These are phyloP conservation scores for Akanthomyces dipterigenus DNA, from an alignment of 2,329 filamentous ascomycete genomes.

Conservation along the genomic window DNA sequence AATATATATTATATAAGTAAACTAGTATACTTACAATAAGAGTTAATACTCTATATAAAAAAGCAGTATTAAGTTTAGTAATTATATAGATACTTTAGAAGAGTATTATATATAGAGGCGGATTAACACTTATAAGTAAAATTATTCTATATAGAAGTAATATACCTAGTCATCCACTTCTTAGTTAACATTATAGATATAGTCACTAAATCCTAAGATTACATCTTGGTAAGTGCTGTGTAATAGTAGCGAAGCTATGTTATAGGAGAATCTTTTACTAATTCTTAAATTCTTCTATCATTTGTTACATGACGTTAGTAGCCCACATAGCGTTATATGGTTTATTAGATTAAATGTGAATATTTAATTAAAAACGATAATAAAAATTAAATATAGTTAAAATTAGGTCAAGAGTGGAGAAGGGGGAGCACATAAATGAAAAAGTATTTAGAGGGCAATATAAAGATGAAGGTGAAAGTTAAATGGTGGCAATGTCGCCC, in stretches of 20 bases:
- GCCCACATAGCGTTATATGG: neutral
- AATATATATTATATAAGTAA: too few relatives aligned
- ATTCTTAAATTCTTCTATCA: neutral
- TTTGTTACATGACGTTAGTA: slow-evolving; percentile 5
- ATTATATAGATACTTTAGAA: too few relatives aligned
- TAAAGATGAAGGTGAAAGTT: neutral
- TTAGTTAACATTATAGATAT: too few relatives aligned
- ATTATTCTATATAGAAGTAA: too few relatives aligned
- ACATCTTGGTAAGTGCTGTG: slow-evolving; percentile 8
- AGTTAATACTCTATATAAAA: too few relatives aligned
- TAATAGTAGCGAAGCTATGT: neutral
- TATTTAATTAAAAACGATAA: neutral
- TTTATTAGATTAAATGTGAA: neutral
- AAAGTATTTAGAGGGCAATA: neutral
- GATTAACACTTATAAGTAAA: too few relatives aligned
- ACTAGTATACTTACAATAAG: too few relatives aligned
- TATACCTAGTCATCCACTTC: too few relatives aligned
- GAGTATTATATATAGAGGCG: too few relatives aligned
- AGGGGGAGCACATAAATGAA: neutral
- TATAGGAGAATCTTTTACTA: neutral
- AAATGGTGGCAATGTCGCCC: too few relatives aligned
- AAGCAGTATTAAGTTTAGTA: too few relatives aligned
- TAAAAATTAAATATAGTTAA: neutral
- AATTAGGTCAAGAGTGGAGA: neutral
- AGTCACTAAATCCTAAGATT: too few relatives aligned